Base-by-base conservation (phyloP, 2,329 filamentous ascomycete genomes). In the Fusarium pseudograminearum region DNA sequence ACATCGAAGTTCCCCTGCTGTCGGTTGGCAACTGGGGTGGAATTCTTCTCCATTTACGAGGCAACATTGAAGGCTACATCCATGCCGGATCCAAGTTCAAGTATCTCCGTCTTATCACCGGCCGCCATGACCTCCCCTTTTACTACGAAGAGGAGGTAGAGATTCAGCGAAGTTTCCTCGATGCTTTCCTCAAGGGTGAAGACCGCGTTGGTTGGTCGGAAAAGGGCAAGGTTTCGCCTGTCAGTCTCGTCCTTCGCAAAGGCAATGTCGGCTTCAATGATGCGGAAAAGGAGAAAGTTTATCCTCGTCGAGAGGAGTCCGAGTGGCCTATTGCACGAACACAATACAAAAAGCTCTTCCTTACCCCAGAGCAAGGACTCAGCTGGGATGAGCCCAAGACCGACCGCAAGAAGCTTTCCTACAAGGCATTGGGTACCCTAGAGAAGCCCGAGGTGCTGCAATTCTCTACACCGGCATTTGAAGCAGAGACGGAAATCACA, bases 11-110 rank as follows among this genome's bases (percentile, higher is more conserved):
- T 0, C 90, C 90, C 0, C 72, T 92, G 0, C 83, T 92, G 0
- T 87, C 84, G 0, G 90, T 92, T 0, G 90, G 85, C 0, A 92
- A 92, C 76, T 92, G 89, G 90, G 90, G 90, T 14, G 90, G 90
- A 2, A 92, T 92, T 48, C 77, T 90, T 6, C 82, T 93, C 2
- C 90, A 93, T 70, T 82, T 92, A 7, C 83, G 90, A 10, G 90
- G 90, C 4, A 93, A 93, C 68, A 83, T 93, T 10, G 84, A 90
- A 71, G 90, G 90, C 0, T 93, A 86, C 59, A 80, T 80, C 3
- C 83, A 88, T 48, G 90, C 90, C 0, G 88, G 89, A 1, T 92
- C 90, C 1, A 82, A 88, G 61, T 81, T 89, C 65, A 93, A 93
- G 76, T 93, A 90, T 69, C 82, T 93, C 1, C 85, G 90, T 9